Evolutionary conservation across 2,329 filamentous ascomycete genomes (phyloP), one percentile per base, ranked within the genome.

Genomic region (Dactylellina leptospora): DNA sequence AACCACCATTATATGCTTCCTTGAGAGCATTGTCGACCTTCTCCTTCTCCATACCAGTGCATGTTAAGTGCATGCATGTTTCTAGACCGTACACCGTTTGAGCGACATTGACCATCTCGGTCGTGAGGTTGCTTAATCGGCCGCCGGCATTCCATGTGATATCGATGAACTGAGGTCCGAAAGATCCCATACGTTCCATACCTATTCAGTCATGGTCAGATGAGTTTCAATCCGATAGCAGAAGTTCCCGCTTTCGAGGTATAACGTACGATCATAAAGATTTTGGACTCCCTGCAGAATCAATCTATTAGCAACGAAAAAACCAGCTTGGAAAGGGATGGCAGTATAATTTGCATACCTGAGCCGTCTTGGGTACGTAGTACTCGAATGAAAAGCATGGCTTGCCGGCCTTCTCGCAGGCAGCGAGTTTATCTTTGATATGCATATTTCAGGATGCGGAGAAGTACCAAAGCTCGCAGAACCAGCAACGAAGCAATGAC

Each of bases 371-470:
- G 38, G 95, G 95, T 55, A 95, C 95, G 82, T 99, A 99, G 85
- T 96, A 99, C 81, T 99, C 95, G 83, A 99, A 99, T 71, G 95
- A 99, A 84, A 97, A 97, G 79, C 92, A 95, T 66, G 93, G 90
- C 78, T 90, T 86, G 79, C 88, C 87, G 78, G 88, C 87, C 82
- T 86, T 85, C 81, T 92, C 87, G 81, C 93, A 88, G 77, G 93
- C 90, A 76, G 86, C 84, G 78, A 99, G 85, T 85, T 97, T 97
- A 77, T 95, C 88, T 76, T 89, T 91, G 85, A 99, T 93, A 82
- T 97, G 95, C 93, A 99, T 97, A 42, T 53, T 73, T 59, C 33
- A 58, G 54, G 54, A 10, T 42, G 36, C 42, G 53, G 48, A 55
- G 59, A 55, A 44, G 53, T 27, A 33, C 9, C 36, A 51, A 48